Percentiles rank a stretch among this genome's conserved stretches.
Evolutionary conservation across 2,329 filamentous ascomycete genomes (phyloP).

Genomic region (Thelonectria rubi): DNA sequence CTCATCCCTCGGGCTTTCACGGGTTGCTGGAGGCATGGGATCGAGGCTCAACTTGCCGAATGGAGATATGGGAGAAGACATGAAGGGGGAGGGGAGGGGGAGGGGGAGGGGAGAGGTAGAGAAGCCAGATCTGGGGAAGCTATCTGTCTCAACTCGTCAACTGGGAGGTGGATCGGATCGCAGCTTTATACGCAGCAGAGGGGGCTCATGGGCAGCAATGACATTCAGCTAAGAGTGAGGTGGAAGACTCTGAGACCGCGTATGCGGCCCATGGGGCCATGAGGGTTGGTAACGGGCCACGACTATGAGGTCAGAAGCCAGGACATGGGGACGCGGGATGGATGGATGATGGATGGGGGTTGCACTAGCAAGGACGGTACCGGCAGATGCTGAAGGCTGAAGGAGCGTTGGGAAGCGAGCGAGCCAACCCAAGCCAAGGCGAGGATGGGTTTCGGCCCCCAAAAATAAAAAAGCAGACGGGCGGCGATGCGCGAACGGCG

Average conservation of each 20-base stretch:
- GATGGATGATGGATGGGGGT: constrained; percentile 5
- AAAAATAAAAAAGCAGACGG: not conserved
- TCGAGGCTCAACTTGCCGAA: constrained; percentile 44
- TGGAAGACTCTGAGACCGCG: constrained; percentile 2
- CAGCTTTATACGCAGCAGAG: constrained; percentile 33
- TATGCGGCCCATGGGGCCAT: constrained; percentile 29
- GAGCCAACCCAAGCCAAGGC: not conserved
- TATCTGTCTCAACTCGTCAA: not conserved
- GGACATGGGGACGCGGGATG: constrained; percentile 9
- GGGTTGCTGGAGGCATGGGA: constrained; percentile 43
- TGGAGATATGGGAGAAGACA: constrained; percentile 41
- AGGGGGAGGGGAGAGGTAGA: not conserved
- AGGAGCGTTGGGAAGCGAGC: too few relatives aligned
- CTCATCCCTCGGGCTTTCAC: constrained; percentile 26
- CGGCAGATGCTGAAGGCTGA: constrained; percentile 5
- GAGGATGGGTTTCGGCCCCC: not conserved
- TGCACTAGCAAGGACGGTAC: constrained; percentile 4
- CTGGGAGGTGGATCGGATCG: constrained; percentile 14
- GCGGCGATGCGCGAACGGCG: constrained; percentile 1
- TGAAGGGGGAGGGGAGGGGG: constrained; percentile 20
- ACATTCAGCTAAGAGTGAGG: not conserved
- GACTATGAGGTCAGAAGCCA: constrained; percentile 25
- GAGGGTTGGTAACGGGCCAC: constrained; percentile 30
- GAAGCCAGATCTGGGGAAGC: not conserved
- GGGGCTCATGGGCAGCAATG: not conserved